Percentiles rank a stretch among this genome's conserved stretches.
These are phyloP conservation scores for Mycena vulgaris DNA, from an alignment of 768 basidiomycete genomes.

Conservation along the genomic window DNA sequence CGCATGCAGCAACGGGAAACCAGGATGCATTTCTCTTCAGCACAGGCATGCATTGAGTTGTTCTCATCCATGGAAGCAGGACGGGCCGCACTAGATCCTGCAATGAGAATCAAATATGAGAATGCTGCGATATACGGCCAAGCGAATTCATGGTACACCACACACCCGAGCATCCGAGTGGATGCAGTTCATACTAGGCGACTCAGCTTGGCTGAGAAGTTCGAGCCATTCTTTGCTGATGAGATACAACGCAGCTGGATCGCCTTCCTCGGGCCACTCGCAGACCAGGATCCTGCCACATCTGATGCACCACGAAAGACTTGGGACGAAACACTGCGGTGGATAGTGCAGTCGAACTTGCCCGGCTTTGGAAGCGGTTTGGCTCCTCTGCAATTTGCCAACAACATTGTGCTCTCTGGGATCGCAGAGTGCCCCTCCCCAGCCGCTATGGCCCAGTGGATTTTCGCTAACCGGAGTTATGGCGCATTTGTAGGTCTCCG, in stretches of 20 bases:
- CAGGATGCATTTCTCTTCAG: not conserved
- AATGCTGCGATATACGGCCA: conserved; percentile 21
- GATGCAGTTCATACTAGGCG: too few relatives aligned
- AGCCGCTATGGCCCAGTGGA: conserved; percentile 27
- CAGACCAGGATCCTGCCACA: conserved; percentile 14
- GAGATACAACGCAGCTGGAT: conserved; percentile 5
- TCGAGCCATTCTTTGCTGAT: conserved; percentile 1
- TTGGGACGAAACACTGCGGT: conserved; percentile 17
- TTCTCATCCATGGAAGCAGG: not conserved
- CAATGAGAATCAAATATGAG: not conserved
- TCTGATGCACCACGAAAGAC: conserved; percentile 1
- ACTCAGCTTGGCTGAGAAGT: conserved; percentile 15
- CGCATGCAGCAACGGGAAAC: not conserved
- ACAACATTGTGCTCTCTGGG: conserved; percentile 24
- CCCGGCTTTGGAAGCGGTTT: conserved; percentile 28
- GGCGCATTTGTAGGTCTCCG: conserved; percentile 34
- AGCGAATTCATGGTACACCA: conserved; percentile 3
- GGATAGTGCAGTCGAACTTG: conserved; percentile 12
- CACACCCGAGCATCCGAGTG: not conserved
- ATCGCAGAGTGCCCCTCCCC: conserved; percentile 19
- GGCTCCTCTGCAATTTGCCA: conserved; percentile 37
- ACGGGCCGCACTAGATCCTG: not conserved
- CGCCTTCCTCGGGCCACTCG: conserved; percentile 13
- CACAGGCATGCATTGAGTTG: not conserved
- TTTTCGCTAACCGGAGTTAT: conserved; percentile 22